A percentile compares a stretch with the other conserved stretches of the same genome.
Evolutionary conservation across 805 yeast genomes (phyloP).

Genomic region (Schwanniomyces vanrijiae): DNA sequence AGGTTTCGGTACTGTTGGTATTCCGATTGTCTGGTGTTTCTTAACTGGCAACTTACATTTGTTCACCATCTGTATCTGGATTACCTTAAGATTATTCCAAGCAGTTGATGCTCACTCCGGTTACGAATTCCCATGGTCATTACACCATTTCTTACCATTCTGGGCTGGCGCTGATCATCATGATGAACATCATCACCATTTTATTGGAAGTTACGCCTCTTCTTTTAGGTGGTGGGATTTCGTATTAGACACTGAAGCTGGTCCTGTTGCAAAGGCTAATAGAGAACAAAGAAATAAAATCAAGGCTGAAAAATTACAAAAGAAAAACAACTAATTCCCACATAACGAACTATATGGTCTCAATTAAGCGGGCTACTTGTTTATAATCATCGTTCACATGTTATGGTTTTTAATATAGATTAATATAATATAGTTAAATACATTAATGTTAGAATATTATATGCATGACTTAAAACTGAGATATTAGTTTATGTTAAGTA

Average conservation of each 20-base stretch:
- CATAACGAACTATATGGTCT: neutral
- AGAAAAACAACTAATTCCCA: constrained; percentile 15
- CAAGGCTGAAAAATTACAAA: constrained; percentile 46
- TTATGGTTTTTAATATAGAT: neutral
- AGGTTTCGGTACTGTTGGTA: constrained; percentile 95
- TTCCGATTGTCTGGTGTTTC: constrained; percentile 83
- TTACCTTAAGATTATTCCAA: constrained; percentile 83
- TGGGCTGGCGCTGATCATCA: constrained; percentile 99
- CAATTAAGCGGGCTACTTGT: neutral
- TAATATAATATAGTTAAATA: neutral
- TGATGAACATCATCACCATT: constrained; percentile 95
- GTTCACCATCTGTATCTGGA: constrained; percentile 89
- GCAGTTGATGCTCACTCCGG: constrained; percentile 98
- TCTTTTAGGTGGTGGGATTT: constrained; percentile 97
- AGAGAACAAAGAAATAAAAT: constrained; percentile 66
- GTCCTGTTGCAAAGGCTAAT: constrained; percentile 71
- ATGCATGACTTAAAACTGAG: too few species aligned
- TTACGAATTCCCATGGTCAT: constrained; percentile 95
- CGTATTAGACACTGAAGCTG: constrained; percentile 85
- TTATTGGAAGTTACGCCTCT: constrained; percentile 93
- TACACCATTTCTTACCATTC: constrained; percentile 87
- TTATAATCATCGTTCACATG: neutral
- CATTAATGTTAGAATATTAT: neutral
- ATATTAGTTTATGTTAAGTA: neutral
- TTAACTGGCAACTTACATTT: constrained; percentile 77